phyloP scores from a whole-genome alignment of 192 early-diverging fungal species.

The Martensiomyces pterosporus region DNA sequence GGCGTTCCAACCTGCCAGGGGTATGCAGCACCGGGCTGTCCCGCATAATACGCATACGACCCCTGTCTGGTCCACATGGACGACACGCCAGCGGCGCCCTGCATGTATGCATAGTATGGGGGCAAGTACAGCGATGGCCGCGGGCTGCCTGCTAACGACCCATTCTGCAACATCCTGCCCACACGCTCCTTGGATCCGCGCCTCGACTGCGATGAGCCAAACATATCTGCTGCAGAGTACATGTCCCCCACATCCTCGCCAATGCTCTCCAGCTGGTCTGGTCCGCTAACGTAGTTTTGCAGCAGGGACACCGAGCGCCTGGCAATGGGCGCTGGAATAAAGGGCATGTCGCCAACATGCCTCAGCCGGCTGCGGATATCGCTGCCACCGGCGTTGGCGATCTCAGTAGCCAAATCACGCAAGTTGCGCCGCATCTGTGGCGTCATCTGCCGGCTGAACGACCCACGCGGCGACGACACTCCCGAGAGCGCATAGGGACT shows the following conservation, averaged over 20 bases:
- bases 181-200: conserved; percentile 13
- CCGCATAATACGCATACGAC: conserved; percentile 22
- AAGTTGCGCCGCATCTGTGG: conserved; percentile 19
- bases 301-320: conserved; percentile 43
- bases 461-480: conserved; percentile 34
- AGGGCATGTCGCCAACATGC: conserved; percentile 16
- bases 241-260: conserved; percentile 38
- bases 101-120: conserved; percentile 18
- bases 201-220: neutral
- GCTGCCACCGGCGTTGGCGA: conserved; percentile 7
- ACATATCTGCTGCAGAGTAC: too few relatives aligned
- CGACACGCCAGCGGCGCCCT: conserved; percentile 5
- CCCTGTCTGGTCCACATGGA: conserved; percentile 34
- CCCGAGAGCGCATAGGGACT: conserved; percentile 19
- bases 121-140: conserved; percentile 31
- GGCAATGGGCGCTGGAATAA: conserved; percentile 33
- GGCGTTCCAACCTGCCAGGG: conserved; percentile 6
- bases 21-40: conserved; percentile 6
- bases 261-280: conserved; percentile 37
- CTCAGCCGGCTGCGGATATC: conserved; percentile 23
- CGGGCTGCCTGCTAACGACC: conserved; percentile 2
- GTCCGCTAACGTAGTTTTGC: conserved; percentile 13
- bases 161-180: neutral
- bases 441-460: conserved; percentile 14
- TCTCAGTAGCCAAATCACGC: conserved; percentile 38